Conservation (phyloP, 345 rosid genomes). For the Gossypium longicalyx region DNA sequence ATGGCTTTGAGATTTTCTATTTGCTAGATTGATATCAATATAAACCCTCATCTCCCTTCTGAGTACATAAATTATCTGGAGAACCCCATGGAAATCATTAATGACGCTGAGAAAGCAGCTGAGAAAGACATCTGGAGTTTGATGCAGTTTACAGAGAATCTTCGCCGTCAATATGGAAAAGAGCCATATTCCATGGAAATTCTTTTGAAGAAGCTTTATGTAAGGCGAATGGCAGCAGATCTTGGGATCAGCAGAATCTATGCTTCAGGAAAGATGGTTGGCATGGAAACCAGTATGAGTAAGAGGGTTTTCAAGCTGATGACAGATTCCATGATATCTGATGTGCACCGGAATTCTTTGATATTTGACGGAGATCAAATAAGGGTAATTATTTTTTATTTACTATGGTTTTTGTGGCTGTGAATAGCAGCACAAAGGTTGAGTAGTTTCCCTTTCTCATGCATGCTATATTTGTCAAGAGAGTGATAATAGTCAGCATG, state of each 20-base stretch:
- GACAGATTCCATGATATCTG: slow-evolving; percentile 67
- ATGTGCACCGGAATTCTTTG: slow-evolving; percentile 61
- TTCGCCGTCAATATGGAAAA: slow-evolving; percentile 82
- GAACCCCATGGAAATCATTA: slow-evolving; percentile 39
- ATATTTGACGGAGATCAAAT: slow-evolving; percentile 59
- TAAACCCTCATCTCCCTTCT: slow-evolving; percentile 75
- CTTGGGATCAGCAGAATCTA: slow-evolving; percentile 74
- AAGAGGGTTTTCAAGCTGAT: slow-evolving; percentile 78
- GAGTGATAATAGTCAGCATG: background rate
- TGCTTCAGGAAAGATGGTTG: slow-evolving; percentile 83
- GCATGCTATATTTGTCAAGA: background rate
- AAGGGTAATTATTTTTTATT: slow-evolving; percentile 44
- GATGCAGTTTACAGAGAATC: slow-evolving; percentile 83
- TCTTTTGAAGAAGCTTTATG: slow-evolving; percentile 80
- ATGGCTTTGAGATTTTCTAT: slow-evolving; percentile 14
- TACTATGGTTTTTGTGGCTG: slow-evolving; percentile 7
- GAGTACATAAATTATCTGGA: slow-evolving; percentile 84
- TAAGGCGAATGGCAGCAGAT: slow-evolving; percentile 96
- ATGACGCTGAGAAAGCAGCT: slow-evolving; percentile 83
- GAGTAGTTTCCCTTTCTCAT: background rate
- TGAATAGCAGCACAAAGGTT: background rate
- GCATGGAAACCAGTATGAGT: slow-evolving; percentile 79
- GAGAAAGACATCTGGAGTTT: slow-evolving; percentile 73
- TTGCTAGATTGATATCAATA: slow-evolving; percentile 71
- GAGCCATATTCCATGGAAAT: slow-evolving; percentile 90